These are phyloP conservation scores for Smittium culicis DNA, from an alignment of 371 early-diverging fungal species.

Conservation along the genomic window DNA sequence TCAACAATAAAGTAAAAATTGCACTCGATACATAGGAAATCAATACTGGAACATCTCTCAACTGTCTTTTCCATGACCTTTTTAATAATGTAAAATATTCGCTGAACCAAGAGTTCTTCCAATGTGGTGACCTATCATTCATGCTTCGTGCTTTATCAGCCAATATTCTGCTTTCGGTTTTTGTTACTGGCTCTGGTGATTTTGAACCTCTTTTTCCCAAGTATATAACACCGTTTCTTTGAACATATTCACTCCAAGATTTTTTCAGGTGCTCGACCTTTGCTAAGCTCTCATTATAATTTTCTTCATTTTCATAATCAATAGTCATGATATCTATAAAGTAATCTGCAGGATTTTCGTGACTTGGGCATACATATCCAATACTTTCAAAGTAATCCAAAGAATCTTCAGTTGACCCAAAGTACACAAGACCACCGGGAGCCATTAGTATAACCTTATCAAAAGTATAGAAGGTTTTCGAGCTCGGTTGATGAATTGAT, in stretches of 20 bases:
- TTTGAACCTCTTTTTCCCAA: conserved; percentile 10
- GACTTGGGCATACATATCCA: conserved; percentile 40
- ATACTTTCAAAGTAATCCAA: conserved; percentile 36
- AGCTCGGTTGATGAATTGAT: conserved; percentile 64
- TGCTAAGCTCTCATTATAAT: conserved; percentile 14
- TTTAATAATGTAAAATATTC: conserved; percentile 18
- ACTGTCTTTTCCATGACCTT: conserved; percentile 25
- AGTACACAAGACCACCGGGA: too few relatives aligned
- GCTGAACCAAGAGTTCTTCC: conserved; percentile 19
- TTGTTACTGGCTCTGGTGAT: too few relatives aligned
- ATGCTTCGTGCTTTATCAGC: background rate
- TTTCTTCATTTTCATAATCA: conserved; percentile 19
- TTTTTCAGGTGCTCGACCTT: conserved; percentile 22
- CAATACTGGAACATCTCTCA: conserved; percentile 18
- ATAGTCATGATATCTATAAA: too few relatives aligned
- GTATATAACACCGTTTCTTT: conserved; percentile 4
- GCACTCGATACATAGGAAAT: conserved; percentile 14
- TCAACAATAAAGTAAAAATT: conserved; percentile 17
- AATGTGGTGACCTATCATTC: background rate
- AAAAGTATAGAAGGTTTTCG: conserved; percentile 50
- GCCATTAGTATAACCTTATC: conserved; percentile 56
- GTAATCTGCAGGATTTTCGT: too few relatives aligned
- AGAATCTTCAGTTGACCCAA: conserved; percentile 37
- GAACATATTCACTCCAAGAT: conserved; percentile 14
- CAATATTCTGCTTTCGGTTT: background rate